Evolutionary conservation across 2,329 filamentous ascomycete genomes (phyloP).

Genomic region (Curvularia sp.): DNA sequence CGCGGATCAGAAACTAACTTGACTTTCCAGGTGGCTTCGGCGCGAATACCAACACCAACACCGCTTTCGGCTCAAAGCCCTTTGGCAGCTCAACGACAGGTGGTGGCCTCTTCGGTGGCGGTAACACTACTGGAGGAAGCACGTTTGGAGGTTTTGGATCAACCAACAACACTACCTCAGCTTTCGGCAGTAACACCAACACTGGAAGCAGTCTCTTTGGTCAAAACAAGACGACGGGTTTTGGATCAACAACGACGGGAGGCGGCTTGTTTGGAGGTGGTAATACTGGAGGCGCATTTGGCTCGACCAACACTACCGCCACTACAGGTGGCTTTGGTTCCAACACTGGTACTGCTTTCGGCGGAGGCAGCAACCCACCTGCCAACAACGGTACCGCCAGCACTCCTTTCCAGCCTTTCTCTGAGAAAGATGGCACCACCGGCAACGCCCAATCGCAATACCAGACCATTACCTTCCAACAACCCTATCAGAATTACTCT

Average conservation of each 20-base stretch:
- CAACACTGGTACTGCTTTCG: conserved; percentile 42
- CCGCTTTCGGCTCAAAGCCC: conserved; percentile 38
- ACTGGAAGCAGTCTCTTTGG: conserved; percentile 43
- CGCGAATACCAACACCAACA: conserved; percentile 33
- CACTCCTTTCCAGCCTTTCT: conserved; percentile 69
- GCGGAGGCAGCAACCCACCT: conserved; percentile 25
- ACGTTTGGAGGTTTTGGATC: conserved; percentile 26
- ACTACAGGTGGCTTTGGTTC: conserved; percentile 35
- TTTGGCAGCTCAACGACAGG: conserved; percentile 46
- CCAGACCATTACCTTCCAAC: conserved; percentile 80
- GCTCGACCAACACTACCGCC: conserved; percentile 25
- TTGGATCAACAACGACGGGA: conserved; percentile 36
- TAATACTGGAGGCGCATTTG: conserved; percentile 40
- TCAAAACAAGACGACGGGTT: conserved; percentile 37
- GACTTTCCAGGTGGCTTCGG: conserved; percentile 43
- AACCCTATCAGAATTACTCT: conserved; percentile 86
- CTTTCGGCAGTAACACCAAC: conserved; percentile 38
- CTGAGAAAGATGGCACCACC: conserved; percentile 73
- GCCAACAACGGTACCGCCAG: conserved; percentile 68
- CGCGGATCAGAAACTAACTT: conserved; percentile 30
- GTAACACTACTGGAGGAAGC: conserved; percentile 20
- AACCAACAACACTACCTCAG: conserved; percentile 29
- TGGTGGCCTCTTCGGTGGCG: conserved; percentile 45
- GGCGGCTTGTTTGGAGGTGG: conserved; percentile 41
- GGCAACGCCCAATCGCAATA: conserved; percentile 68